Percentiles rank a stretch among this genome's conserved stretches.
These are phyloP conservation scores for Penicillium canariense DNA, from an alignment of 495 filamentous ascomycete species.

Conservation along the genomic window DNA sequence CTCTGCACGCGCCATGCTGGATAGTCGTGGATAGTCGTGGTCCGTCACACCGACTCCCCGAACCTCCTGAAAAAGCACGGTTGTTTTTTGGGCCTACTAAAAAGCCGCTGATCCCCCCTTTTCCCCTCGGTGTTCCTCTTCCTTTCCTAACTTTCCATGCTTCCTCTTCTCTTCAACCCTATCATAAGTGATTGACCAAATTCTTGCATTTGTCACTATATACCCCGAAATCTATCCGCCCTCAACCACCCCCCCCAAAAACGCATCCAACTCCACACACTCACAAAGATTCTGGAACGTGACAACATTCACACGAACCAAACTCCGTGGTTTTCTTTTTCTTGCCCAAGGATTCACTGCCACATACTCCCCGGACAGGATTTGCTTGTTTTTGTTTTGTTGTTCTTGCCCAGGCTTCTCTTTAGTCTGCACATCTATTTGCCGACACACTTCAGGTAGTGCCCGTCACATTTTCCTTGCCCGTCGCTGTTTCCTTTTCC, in stretches of 20 bases:
- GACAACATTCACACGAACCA: slow-evolving; percentile 21
- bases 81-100: slow-evolving; percentile 19
- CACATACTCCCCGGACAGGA: slow-evolving; percentile 40
- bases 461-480: slow-evolving; percentile 36
- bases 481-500: slow-evolving; percentile 12
- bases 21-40: slow-evolving; percentile 9
- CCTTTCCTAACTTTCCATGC: slow-evolving; percentile 25
- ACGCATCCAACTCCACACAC: slow-evolving; percentile 10
- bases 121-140: slow-evolving; percentile 19
- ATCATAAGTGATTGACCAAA: background rate
- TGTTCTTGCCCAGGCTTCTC: slow-evolving; percentile 35
- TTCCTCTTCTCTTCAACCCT: slow-evolving; percentile 11
- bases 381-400: slow-evolving; percentile 26
- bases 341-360: slow-evolving; percentile 26
- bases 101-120: slow-evolving; percentile 30
- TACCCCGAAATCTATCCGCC: slow-evolving; percentile 7
- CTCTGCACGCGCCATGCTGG: slow-evolving; percentile 35
- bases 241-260: background rate
- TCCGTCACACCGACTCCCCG: background rate
- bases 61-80: slow-evolving; percentile 2
- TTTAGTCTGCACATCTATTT: slow-evolving; percentile 30
- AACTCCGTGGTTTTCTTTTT: slow-evolving; percentile 27
- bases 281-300: slow-evolving; percentile 31
- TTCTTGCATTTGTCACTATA: slow-evolving; percentile 4
- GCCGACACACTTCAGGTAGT: slow-evolving; percentile 47